Percentiles rank a stretch among this genome's conserved stretches.
Conservation (phyloP, 805 yeast genomes). For the Metschnikowia noctiluminum region DNA sequence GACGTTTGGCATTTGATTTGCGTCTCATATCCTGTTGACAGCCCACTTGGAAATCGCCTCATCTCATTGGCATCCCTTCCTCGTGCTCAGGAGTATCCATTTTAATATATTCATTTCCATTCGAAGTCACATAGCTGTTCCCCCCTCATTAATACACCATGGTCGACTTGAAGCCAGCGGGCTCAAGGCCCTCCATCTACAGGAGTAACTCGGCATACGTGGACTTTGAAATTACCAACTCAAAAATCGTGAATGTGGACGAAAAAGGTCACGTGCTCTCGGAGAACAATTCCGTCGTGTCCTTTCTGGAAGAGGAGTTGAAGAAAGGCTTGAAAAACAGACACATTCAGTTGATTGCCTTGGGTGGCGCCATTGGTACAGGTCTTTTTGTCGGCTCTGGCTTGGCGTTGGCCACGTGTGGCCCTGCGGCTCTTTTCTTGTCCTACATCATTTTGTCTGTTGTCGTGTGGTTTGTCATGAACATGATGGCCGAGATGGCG, state of each 20-base stretch:
- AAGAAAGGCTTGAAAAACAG: conserved; percentile 21
- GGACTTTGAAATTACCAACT: conserved; percentile 17
- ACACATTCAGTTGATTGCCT: conserved; percentile 21
- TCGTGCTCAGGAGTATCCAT: no score
- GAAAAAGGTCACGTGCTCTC: conserved; percentile 17
- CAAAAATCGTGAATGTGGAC: conserved; percentile 18
- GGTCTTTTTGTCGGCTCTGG: conserved; percentile 23
- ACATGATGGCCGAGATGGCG: conserved; percentile 22
- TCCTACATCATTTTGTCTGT: conserved; percentile 17
- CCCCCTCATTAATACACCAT: background rate
- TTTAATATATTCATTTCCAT: no score
- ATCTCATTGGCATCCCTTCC: no score
- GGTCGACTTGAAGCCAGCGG: conserved; percentile 14
- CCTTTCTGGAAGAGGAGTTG: conserved; percentile 12
- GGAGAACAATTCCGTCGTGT: conserved; percentile 16
- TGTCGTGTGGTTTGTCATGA: conserved; percentile 22
- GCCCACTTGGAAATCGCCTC: no score
- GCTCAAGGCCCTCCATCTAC: conserved; percentile 16
- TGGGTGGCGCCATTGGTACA: conserved; percentile 24
- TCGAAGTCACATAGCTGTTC: no score
- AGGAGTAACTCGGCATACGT: conserved; percentile 16
- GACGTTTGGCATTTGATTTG: no score
- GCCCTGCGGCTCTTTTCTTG: conserved; percentile 20
- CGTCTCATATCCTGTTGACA: no score
- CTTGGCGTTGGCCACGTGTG: conserved; percentile 12